Evolutionary conservation across 768 basidiomycete genomes (phyloP), one percentile per base, ranked within the genome.

Genomic region (Auriscalpium microsporum): DNA sequence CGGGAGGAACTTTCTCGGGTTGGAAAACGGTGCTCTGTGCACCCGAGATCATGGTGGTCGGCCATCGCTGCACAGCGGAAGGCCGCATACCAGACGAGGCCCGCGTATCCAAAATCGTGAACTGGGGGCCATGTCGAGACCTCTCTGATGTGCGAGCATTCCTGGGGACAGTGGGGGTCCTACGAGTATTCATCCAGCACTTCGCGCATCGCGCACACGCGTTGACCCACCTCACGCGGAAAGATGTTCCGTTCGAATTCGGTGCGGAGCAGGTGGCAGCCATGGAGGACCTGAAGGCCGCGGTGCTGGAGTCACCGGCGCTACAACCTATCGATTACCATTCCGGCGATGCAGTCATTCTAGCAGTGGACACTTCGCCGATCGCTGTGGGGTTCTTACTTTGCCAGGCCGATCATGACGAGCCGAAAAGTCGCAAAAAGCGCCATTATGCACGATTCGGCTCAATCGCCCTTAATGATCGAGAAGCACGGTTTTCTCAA

Each of bases 1-100:
- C 58, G 2, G 70, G 75, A 0, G 68, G 67, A 0, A 77, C 71
- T 0, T 69, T 77, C 19, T 74, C 69, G 0, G 71, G 71, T 0
- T 51, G 62, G 7, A 78, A 78, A 52, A 57, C 69, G 0, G 28
- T 63, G 0, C 46, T 78, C 0, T 68, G 69, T 45, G 49, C 59
- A 0, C 64, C 62, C 0, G 62, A 68, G 23, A 58, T 68, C 0
- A 57, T 65, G 0, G 65, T 77, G 0, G 56, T 78, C 0, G 73
- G 75, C 1, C 71, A 78, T 48, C 51, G 52, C 2, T 76, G 73
- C 49, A 73, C 68, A 0, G 65, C 62, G 7, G 62, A 71, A 17
- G 75, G 71, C 0, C 58, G 63, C 0, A 28, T 69, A 0, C 70
- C 72, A 0, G 67, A 74, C 4, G 48, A 65, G 6, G 36, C 23